Evolutionary conservation across 1,284 basidiomycete genomes (phyloP), one percentile per base, ranked within the genome.

Genomic region (Trichosporon sp.): DNA sequence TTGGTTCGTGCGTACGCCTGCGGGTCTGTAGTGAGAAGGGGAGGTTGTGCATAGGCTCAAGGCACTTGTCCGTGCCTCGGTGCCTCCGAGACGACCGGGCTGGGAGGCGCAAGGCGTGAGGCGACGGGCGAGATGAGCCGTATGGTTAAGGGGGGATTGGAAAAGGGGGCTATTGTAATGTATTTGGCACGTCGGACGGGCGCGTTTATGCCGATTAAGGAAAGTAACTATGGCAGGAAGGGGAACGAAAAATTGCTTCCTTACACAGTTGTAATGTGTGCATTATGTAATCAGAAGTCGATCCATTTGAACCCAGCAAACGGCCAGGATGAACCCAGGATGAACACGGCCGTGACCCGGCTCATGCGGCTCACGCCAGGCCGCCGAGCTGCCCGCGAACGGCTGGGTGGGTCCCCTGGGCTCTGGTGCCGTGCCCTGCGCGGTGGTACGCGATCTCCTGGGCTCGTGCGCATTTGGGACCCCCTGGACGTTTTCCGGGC

Each of bases 201-300:
- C 29, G 56, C 27, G 56, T 32, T 31, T 60, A 60, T 60, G 29
- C 56, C 56, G 56, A 31, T 60, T 60, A 31, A 60, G 56, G 56
- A 18, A 60, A 60, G 56, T 18, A 11, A 60, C 29, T 31, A 31
- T 31, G 56, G 56, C 56, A 60, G 56, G 56, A 32, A 60, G 56
- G 56, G 56, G 56, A 18, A 31, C 15, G 18, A 60, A 31, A 32
- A 60, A 32, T 31, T 60, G 29, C 56, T 29, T n/a, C 56, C 56
- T 60, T 29, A 29, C 8, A 31, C 53, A 8, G 56, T 60, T 60
- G 56, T 60, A 60, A 60, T 31, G 18, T 31, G 27, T 31, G 27
- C 29, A n/a, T 60, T 60, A 60, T 60, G 56, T 60, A 60, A 60
- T 60, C 27, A 9, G 8, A n/a, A 21, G 56, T 60, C 8, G 56